phyloP scores from a whole-genome alignment of 1,284 basidiomycete species.

The Rhizoctonia solani region DNA sequence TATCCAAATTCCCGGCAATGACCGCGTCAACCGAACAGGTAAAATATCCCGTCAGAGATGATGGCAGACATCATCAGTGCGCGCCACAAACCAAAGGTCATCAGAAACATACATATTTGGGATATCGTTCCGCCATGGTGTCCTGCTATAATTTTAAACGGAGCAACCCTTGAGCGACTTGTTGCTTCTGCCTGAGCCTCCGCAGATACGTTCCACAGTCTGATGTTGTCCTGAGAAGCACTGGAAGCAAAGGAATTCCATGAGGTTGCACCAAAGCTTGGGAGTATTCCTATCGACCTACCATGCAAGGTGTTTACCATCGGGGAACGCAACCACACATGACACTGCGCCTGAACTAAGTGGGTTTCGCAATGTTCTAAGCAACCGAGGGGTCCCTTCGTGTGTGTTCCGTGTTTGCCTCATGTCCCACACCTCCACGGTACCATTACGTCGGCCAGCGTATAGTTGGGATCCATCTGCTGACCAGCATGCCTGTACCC shows the following conservation, averaged over 20 bases:
- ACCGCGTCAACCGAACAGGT: no score
- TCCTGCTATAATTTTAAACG: constrained; percentile 95
- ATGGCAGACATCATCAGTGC: constrained; percentile 29
- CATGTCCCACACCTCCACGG: constrained; percentile 94
- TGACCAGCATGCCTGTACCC: constrained; percentile 87
- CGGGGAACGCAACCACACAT: constrained; percentile 87
- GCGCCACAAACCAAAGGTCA: constrained; percentile 40
- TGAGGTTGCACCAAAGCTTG: constrained; percentile 3
- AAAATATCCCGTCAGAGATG: background rate
- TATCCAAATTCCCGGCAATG: background rate
- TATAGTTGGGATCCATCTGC: constrained; percentile 86
- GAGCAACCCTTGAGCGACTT: constrained; percentile 57
- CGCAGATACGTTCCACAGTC: constrained; percentile 90
- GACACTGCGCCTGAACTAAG: constrained; percentile 89
- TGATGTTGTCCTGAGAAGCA: constrained; percentile 90
- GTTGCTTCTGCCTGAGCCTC: constrained; percentile 66
- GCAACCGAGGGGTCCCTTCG: constrained; percentile 65
- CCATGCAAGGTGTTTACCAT: constrained; percentile 88
- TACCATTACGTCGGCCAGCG: constrained; percentile 88
- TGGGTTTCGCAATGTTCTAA: constrained; percentile 85
- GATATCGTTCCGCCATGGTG: constrained; percentile 95
- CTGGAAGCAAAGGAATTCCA: constrained; percentile 50
- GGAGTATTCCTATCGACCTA: constrained; percentile 48
- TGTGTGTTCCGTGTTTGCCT: constrained; percentile 65
- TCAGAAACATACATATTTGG: constrained; percentile 70